These are phyloP conservation scores for Prunus davidiana DNA, from an alignment of 306 rosid species.

Conservation along the genomic window DNA sequence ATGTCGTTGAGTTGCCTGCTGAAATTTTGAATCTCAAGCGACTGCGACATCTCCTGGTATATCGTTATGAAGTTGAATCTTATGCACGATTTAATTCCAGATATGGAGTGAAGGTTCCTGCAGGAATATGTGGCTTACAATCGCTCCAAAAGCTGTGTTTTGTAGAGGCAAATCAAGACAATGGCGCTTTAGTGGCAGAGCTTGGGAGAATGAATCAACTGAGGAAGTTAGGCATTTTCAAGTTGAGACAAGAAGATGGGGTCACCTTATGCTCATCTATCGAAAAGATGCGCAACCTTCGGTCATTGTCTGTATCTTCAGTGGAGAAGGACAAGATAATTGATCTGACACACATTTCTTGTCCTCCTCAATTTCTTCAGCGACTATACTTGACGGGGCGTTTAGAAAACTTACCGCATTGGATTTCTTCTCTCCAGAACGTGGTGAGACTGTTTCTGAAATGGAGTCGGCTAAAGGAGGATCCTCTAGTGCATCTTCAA, in stretches of 20 bases:
- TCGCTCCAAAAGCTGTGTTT: slow-evolving; percentile 37
- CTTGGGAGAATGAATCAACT: slow-evolving; percentile 35
- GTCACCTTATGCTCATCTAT: slow-evolving; percentile 31
- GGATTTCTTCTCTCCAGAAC: slow-evolving; percentile 34
- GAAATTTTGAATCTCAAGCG: slow-evolving; percentile 24
- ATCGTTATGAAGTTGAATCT: slow-evolving; percentile 18
- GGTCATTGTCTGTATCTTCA: slow-evolving; percentile 20
- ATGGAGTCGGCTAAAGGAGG: slow-evolving; percentile 34
- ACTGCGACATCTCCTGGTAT: slow-evolving; percentile 38
- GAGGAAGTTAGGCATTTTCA: slow-evolving; percentile 30
- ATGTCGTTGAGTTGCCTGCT: slow-evolving; percentile 27
- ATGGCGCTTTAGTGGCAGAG: slow-evolving; percentile 12
- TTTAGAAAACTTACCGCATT: slow-evolving; percentile 27
- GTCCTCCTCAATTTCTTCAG: slow-evolving; percentile 28
- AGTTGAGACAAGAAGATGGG: slow-evolving; percentile 27
- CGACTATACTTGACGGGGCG: slow-evolving; percentile 35
- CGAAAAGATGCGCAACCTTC: slow-evolving; percentile 18
- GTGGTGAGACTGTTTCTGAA: slow-evolving; percentile 21
- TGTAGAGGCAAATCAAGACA: slow-evolving; percentile 23
- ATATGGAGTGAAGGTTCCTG: slow-evolving; percentile 25
- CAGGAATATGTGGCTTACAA: slow-evolving; percentile 23
- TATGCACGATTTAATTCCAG: slow-evolving; percentile 12
- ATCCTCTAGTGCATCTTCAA: slow-evolving; percentile 32
- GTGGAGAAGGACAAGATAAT: slow-evolving; percentile 17
- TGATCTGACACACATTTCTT: slow-evolving; percentile 23